Base-by-base conservation (phyloP, 805 yeast genomes). In the Yamadazyma akitaensis region DNA sequence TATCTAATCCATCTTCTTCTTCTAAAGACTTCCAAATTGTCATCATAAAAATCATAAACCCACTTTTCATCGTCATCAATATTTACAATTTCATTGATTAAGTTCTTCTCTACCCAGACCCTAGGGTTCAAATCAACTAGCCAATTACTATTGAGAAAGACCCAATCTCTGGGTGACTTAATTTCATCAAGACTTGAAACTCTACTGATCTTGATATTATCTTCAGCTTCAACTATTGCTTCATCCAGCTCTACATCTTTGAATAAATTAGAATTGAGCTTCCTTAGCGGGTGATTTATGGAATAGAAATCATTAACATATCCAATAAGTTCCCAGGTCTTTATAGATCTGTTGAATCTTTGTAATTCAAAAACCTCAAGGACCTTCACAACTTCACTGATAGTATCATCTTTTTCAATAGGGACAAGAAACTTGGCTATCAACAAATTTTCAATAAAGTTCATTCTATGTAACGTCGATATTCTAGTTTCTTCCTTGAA, bases 41-140 rank as follows among this genome's bases (percentile, higher is more conserved):
- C 59, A 42, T 63, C 56, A 45, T 56, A 61, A 33, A 63, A 59
- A 61, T 88, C 96, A 61, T 88, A 88, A 16, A 87, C 92, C 96
- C 96, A 88, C 62, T 88, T 88, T 35, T 85, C 86, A 46, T 82
- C 90, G 25, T 77, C 69, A 64, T 88, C 95, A 17, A 86, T 71
- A 17, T 71, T 73, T 13, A 84, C 80, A 38, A 79, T 63, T 47
- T 78, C 84, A 25, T 56, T 48, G 12, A 84, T 64, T 42, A 77
- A 66, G 44, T 79, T 75, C 2, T 64, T 58, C 38, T 64, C 63
- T 7, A 83, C 87, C 96, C 96, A 88, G 2, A 56, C 62, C 21
- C 68, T 65, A 0, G 89, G 88, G 16, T 76, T 67, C 40, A 82
- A 70, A 62, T 88, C 96, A 40, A 87, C 58, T 9, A 63, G 65